Conservation (phyloP, 2,329 filamentous ascomycete genomes). For the Mycogone perniciosa region DNA sequence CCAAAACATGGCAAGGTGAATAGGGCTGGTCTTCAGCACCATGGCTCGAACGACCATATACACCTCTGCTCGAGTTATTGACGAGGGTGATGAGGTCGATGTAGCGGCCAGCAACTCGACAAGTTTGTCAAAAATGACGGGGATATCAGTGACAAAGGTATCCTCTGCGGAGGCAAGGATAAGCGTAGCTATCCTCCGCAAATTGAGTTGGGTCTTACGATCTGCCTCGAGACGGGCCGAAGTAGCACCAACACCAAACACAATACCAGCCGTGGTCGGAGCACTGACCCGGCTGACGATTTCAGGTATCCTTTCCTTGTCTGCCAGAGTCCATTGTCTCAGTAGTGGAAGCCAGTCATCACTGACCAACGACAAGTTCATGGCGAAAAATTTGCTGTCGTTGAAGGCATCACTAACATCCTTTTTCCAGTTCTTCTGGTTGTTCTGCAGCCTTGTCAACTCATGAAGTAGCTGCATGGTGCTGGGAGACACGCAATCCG, state of each 20-base stretch:
- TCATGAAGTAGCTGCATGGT: slow-evolving; percentile 69
- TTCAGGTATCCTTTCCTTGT: slow-evolving; percentile 84
- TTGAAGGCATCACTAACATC: slow-evolving; percentile 90
- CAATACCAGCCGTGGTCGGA: slow-evolving; percentile 88
- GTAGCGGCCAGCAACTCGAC: slow-evolving; percentile 82
- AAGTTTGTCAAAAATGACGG: slow-evolving; percentile 70
- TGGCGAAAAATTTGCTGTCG: slow-evolving; percentile 78
- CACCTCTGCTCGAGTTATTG: slow-evolving; percentile 78
- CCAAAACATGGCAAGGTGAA: slow-evolving; percentile 82
- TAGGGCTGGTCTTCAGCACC: slow-evolving; percentile 67
- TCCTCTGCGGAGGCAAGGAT: slow-evolving; percentile 72
- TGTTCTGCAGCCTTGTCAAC: slow-evolving; percentile 68
- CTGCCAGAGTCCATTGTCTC: slow-evolving; percentile 73
- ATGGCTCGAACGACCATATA: slow-evolving; percentile 83
- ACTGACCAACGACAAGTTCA: slow-evolving; percentile 57
- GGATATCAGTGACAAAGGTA: slow-evolving; percentile 70
- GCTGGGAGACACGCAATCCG: slow-evolving; percentile 69
- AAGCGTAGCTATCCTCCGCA: slow-evolving; percentile 74
- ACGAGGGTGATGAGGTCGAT: slow-evolving; percentile 84
- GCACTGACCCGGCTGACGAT: slow-evolving; percentile 71
- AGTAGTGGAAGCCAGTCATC: slow-evolving; percentile 77
- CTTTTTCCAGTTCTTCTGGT: slow-evolving; percentile 87
- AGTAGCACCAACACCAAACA: slow-evolving; percentile 95
- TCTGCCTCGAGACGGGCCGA: slow-evolving; percentile 93
- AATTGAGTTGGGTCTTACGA: slow-evolving; percentile 81